Evolutionary conservation across 2,329 filamentous ascomycete genomes (phyloP).

Genomic region (Cladosporium velox): DNA sequence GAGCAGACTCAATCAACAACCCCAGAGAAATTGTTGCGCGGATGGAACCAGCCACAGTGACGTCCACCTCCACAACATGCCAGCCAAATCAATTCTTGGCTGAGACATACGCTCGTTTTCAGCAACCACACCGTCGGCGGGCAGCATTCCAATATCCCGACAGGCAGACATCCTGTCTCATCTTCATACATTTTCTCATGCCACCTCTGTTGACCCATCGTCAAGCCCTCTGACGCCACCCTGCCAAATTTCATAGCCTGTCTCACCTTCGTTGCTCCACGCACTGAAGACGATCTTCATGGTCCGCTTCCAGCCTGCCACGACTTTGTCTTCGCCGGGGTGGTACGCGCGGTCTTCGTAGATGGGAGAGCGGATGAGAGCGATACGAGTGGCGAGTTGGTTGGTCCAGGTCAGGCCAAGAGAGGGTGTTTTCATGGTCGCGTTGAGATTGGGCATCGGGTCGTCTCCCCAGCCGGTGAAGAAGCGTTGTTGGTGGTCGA

Average conservation of each 20-base stretch:
- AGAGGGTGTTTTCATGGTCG: conserved; percentile 75
- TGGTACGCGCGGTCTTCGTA: conserved; percentile 46
- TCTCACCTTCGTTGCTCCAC: conserved; percentile 63
- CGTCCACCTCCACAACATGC: neutral
- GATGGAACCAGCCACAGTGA: neutral
- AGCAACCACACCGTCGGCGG: neutral
- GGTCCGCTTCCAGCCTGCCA: conserved; percentile 69
- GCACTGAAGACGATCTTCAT: conserved; percentile 90
- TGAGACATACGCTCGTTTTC: neutral
- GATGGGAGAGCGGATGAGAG: conserved; percentile 70
- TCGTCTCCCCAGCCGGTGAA: conserved; percentile 92
- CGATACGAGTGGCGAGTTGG: conserved; percentile 80
- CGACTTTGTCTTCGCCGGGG: conserved; percentile 45
- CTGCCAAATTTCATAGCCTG: conserved; percentile 74
- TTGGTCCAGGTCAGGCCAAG: conserved; percentile 89
- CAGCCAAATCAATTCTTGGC: neutral
- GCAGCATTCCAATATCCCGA: neutral
- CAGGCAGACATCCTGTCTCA: neutral
- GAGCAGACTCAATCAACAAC: neutral
- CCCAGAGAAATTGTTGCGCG: too few species aligned
- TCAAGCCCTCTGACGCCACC: conserved; percentile 53
- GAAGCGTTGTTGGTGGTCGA: conserved; percentile 91
- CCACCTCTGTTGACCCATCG: neutral
- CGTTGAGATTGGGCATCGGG: conserved; percentile 23
- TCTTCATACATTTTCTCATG: neutral